Conservation (phyloP, 306 rosid genomes). For the Chamaecrista fasciculata region DNA sequence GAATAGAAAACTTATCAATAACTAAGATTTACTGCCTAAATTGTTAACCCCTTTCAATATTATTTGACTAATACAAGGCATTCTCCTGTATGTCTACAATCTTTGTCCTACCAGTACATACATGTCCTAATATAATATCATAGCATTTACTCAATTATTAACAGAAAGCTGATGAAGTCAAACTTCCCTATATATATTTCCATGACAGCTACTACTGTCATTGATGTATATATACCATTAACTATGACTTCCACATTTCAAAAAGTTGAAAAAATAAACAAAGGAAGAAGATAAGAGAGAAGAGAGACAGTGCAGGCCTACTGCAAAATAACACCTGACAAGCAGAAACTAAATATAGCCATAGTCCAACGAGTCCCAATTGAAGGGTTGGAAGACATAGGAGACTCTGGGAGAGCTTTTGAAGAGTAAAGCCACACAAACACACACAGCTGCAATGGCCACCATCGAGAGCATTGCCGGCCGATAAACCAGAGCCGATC, state of each 20-base stretch:
- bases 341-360: conserved; percentile 53
- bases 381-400: conserved; percentile 70
- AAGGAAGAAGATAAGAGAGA: background rate
- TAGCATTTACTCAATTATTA: conserved; percentile 11
- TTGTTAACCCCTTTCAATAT: conserved; percentile 8
- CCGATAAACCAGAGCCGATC: conserved; percentile 57
- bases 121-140: conserved; percentile 13
- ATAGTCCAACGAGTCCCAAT: conserved; percentile 70
- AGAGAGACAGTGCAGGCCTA: background rate
- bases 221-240: conserved; percentile 28
- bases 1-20: background rate
- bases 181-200: conserved; percentile 13
- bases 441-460: conserved; percentile 83
- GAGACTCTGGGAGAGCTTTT: conserved; percentile 76
- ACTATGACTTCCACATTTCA: conserved; percentile 7
- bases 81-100: conserved; percentile 20
- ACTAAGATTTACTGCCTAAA: background rate
- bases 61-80: conserved; percentile 31
- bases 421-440: conserved; percentile 84
- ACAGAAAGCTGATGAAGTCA: background rate
- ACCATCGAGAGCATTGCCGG: conserved; percentile 85
- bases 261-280: background rate
- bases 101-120: conserved; percentile 20
- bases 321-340: conserved; percentile 12
- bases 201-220: conserved; percentile 13